Conservation (phyloP, 331 rosid genomes). For the Saraca asoca region DNA sequence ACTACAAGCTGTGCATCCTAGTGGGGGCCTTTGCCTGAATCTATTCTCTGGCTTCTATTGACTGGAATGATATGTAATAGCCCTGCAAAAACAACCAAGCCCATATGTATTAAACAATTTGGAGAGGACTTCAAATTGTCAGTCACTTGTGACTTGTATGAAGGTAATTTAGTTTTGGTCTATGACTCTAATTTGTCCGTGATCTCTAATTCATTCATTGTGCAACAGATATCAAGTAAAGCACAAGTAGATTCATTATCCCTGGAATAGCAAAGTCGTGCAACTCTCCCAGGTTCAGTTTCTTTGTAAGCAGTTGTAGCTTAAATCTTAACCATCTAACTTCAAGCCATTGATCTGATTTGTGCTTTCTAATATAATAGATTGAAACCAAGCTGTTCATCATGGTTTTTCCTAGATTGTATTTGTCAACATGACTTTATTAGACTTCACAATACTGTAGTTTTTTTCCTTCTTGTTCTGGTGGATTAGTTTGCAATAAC, state of each 20-base stretch:
- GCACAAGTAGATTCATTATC: conserved; percentile 84
- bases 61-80: conserved; percentile 76
- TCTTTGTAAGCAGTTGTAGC: conserved; percentile 23
- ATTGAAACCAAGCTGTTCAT: neutral
- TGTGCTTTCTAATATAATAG: conserved; percentile 20
- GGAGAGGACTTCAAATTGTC: conserved; percentile 22
- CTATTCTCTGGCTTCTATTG: conserved; percentile 87
- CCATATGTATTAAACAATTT: conserved; percentile 10
- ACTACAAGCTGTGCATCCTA: conserved; percentile 81
- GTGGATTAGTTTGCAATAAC: neutral
- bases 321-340: conserved; percentile 22
- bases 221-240: conserved; percentile 79
- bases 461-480: conserved; percentile 14
- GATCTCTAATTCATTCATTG: conserved; percentile 20
- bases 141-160: conserved; percentile 14
- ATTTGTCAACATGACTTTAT: neutral
- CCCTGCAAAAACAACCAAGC: neutral
- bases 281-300: conserved; percentile 76
- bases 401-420: neutral
- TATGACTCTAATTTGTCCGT: conserved; percentile 5
- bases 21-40: conserved; percentile 97
- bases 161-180: conserved; percentile 12
- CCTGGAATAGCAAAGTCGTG: conserved; percentile 76
- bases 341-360: conserved; percentile 12
- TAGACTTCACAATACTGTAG: neutral